Percentiles rank a stretch among this genome's conserved stretches.
Evolutionary conservation across 2,329 filamentous ascomycete species (phyloP).

Genomic region (Aspergillus pseudonomiae): DNA sequence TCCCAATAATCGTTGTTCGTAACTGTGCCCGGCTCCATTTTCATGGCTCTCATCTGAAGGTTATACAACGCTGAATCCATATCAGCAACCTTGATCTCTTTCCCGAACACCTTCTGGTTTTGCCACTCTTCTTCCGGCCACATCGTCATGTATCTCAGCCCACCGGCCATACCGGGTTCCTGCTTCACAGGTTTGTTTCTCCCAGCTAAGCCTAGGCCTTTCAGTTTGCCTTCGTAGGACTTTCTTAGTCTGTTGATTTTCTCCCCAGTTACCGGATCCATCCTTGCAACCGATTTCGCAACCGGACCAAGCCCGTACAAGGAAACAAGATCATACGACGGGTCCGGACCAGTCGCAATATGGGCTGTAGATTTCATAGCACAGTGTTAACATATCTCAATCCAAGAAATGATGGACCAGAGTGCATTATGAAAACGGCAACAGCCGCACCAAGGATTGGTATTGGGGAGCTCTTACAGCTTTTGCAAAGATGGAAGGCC

Average conservation of each 20-base stretch:
- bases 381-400: slow-evolving; percentile 48
- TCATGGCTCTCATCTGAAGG: slow-evolving; percentile 49
- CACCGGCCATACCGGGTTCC: slow-evolving; percentile 42
- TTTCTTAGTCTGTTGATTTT: slow-evolving; percentile 66
- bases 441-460: slow-evolving; percentile 39
- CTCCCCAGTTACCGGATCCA: slow-evolving; percentile 64
- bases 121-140: slow-evolving; percentile 57
- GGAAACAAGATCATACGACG: slow-evolving; percentile 60
- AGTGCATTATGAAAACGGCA: slow-evolving; percentile 29
- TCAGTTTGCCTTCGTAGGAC: slow-evolving; percentile 56
- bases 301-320: slow-evolving; percentile 61
- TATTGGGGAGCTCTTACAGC: slow-evolving; percentile 52
- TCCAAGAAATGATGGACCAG: slow-evolving; percentile 30
- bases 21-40: slow-evolving; percentile 50
- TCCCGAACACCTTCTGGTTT: slow-evolving; percentile 51
- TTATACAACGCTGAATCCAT: slow-evolving; percentile 46
- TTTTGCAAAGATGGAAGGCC: slow-evolving; percentile 54
- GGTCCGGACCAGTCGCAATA: slow-evolving; percentile 58
- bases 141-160: slow-evolving; percentile 46
- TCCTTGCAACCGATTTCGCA: slow-evolving; percentile 61
- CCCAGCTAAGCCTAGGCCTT: slow-evolving; percentile 49
- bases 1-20: slow-evolving; percentile 54
- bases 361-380: slow-evolving; percentile 42
- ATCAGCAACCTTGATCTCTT: slow-evolving; percentile 48
- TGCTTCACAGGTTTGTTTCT: slow-evolving; percentile 53